Evolutionary conservation across 1,139 yeast genomes (phyloP), one percentile per base, ranked within the genome.

Genomic region (Yamadazyma trypodendri): DNA sequence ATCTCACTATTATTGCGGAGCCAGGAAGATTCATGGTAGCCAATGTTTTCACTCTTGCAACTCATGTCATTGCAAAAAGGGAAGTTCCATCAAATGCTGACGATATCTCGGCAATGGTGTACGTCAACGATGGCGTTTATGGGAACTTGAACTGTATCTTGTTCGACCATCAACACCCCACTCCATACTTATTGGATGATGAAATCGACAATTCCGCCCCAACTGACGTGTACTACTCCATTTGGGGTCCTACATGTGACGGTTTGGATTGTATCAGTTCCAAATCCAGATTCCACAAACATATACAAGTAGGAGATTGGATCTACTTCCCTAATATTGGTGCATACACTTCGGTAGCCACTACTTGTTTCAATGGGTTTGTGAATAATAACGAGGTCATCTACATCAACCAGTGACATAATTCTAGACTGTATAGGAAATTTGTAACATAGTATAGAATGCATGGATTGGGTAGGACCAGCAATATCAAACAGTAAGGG

Each of bases 201-300:
- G 29, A 25, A 9, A 13, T 12, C 16, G 7, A 25, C n/a, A 16
- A 28, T 12, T 11, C 14, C 22, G 18, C 4, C n/a, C 4, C 13
- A 12, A 17, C 22, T 28, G 27, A 27, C 35, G 69, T 60, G 39
- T 43, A 45, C 38, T 87, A 70, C 55, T 81, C 96, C 15, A 75
- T 92, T 43, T 92, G 97, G 97, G 98, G 98, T 7, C 98, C 97
- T 34, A 92, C 97, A 16, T 92, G 98, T 65, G 98, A 92, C 62
- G 97, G 97, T 4, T 72, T 92, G 48, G 98, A 92, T 61, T 85
- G 96, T 60, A 79, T 92, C 41, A 63, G 85, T 20, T 61, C 71
- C 36, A 70, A 67, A 29, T 65, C 78, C 42, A 51, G 52, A 34
- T 68, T 90, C 55, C 70, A 80, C 13, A 72, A 74, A 37, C 78